phyloP scores from a whole-genome alignment of 805 yeast genomes.

The Schizosaccharomyces japonicus region DNA sequence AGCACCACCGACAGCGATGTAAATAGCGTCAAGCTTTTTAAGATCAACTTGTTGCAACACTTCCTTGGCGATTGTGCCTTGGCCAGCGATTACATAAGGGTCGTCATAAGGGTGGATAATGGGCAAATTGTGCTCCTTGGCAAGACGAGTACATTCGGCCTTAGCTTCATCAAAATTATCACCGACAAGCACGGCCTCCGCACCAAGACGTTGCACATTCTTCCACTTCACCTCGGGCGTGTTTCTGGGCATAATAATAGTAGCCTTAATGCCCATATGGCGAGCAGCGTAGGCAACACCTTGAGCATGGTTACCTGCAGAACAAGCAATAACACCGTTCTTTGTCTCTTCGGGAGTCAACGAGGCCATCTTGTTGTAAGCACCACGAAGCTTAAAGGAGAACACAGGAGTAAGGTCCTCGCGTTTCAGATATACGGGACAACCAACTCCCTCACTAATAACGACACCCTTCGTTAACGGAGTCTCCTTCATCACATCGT shows the following conservation, averaged over 20 bases:
- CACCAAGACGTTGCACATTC: constrained; percentile 77
- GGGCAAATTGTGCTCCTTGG: constrained; percentile 46
- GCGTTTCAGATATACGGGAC: constrained; percentile 59
- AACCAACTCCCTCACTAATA: constrained; percentile 47
- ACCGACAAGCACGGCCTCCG: constrained; percentile 80
- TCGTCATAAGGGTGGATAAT: constrained; percentile 97
- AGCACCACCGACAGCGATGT: constrained; percentile 92
- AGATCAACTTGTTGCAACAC: constrained; percentile 58
- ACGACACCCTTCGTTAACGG: constrained; percentile 59
- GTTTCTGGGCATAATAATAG: constrained; percentile 93
- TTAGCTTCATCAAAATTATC: constrained; percentile 92
- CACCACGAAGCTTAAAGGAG: constrained; percentile 90
- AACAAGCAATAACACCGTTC: constrained; percentile 86
- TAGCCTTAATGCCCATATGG: constrained; percentile 67
- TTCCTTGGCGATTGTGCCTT: constrained; percentile 92
- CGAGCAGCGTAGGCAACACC: constrained; percentile 90
- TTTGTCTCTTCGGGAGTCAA: constrained; percentile 32
- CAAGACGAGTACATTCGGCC: constrained; percentile 56
- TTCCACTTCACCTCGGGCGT: constrained; percentile 87
- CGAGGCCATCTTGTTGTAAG: constrained; percentile 89
- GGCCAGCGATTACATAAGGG: constrained; percentile 95
- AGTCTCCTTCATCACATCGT: constrained; percentile 80
- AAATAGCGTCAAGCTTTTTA: constrained; percentile 59
- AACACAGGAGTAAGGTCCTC: constrained; percentile 90
- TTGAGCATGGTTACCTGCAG: constrained; percentile 98